Evolutionary conservation across 139 green algal genomes (phyloP), one percentile per base, ranked within the genome.

Genomic region (Auxenochlorella pyrenoidosa): DNA sequence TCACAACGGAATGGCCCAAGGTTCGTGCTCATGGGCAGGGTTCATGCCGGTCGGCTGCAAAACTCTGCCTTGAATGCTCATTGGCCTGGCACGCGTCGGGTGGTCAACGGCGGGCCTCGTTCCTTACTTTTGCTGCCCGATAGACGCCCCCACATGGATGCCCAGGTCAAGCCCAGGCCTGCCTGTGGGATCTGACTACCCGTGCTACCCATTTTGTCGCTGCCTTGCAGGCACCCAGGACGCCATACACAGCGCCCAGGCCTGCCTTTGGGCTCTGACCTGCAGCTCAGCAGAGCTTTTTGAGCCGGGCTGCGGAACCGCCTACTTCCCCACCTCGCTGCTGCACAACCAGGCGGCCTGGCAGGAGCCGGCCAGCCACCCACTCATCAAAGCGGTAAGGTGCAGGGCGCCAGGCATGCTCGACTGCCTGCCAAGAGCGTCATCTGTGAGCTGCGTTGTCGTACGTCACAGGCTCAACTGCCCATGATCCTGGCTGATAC

Each of bases 151-250:
- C n/a, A n/a, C n/a, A n/a, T n/a, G n/a, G n/a, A n/a, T n/a, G n/a
- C n/a, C n/a, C n/a, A n/a, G n/a, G n/a, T n/a, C n/a, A n/a, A n/a
- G n/a, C n/a, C n/a, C n/a, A n/a, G n/a, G n/a, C n/a, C n/a, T n/a
- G n/a, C n/a, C n/a, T n/a, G n/a, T n/a, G n/a, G n/a, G n/a, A n/a
- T n/a, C n/a, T n/a, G n/a, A n/a, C n/a, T n/a, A n/a, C n/a, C n/a
- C n/a, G n/a, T n/a, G n/a, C n/a, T n/a, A n/a, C n/a, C n/a, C n/a
- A n/a, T n/a, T n/a, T n/a, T n/a, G n/a, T n/a, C n/a, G n/a, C n/a
- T n/a, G n/a, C n/a, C n/a, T n/a, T 76, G 82, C 82, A 79, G 82
- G 82, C 44, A 79, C 82, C 34, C 66, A 70, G n/a, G 82, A 86
- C 1, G 82, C 82, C 5, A 79, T 79, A 19, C 66, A 79, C 32